phyloP scores from a whole-genome alignment of 2,329 filamentous ascomycete species.

The Nothopassalora personata region DNA sequence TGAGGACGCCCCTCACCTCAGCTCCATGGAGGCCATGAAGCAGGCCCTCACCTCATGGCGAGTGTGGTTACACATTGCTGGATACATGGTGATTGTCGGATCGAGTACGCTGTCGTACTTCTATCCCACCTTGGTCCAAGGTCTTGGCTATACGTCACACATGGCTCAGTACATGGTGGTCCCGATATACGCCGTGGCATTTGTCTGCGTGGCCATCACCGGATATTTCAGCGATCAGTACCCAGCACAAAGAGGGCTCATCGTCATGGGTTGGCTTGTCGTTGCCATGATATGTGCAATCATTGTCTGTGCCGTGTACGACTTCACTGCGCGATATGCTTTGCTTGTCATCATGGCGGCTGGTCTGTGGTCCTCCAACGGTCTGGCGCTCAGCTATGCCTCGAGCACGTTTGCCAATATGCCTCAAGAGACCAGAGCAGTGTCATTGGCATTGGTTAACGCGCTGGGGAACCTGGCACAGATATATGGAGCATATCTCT shows the following conservation, averaged over 20 bases:
- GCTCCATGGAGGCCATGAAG: constrained; percentile 36
- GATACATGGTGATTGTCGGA: constrained; percentile 49
- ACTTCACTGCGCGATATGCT: constrained; percentile 50
- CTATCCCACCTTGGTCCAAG: constrained; percentile 50
- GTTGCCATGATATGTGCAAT: constrained; percentile 37
- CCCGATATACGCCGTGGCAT: constrained; percentile 49
- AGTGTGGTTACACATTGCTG: constrained; percentile 45
- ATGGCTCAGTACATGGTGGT: constrained; percentile 48
- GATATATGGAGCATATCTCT: constrained; percentile 39
- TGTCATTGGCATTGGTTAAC: constrained; percentile 27
- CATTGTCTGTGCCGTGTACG: constrained; percentile 42
- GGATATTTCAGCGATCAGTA: constrained; percentile 47
- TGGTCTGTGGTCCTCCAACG: constrained; percentile 52
- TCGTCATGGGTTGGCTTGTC: constrained; percentile 47
- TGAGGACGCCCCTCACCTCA: constrained; percentile 30
- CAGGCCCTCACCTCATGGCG: constrained; percentile 42
- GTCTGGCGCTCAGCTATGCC: constrained; percentile 47
- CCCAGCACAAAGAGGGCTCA: constrained; percentile 43
- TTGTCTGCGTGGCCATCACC: constrained; percentile 45
- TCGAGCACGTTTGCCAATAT: constrained; percentile 49
- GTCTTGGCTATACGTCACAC: constrained; percentile 44
- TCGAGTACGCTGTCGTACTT: constrained; percentile 51
- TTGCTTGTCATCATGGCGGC: constrained; percentile 53
- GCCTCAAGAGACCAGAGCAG: constrained; percentile 30
- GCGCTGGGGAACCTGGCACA: constrained; percentile 29